Percentiles rank a stretch among this genome's conserved stretches.
Evolutionary conservation across 495 filamentous ascomycete genomes (phyloP).

Genomic region (Penicilliopsis zonata): DNA sequence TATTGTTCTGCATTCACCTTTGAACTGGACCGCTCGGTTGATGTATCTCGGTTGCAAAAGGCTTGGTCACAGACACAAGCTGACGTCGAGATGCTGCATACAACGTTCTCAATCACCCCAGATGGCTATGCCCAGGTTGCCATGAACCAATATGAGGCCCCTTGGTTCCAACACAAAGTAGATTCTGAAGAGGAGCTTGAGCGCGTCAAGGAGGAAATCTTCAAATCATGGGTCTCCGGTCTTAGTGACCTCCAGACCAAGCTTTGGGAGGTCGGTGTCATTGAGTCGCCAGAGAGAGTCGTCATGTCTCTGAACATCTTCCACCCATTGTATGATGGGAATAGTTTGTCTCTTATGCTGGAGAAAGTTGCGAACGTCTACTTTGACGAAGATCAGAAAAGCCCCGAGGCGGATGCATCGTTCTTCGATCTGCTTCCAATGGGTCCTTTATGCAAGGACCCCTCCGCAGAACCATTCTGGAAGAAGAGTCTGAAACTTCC

Average conservation of each 20-base stretch:
- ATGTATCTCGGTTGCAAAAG: constrained; percentile 25
- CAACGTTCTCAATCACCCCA: constrained; percentile 48
- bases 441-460: constrained; percentile 4
- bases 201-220: constrained; percentile 10
- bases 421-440: constrained; percentile 7
- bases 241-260: constrained; percentile 14
- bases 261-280: constrained; percentile 34
- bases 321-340: constrained; percentile 70
- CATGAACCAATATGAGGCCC: constrained; percentile 28
- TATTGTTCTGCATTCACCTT: constrained; percentile 67
- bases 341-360: constrained; percentile 50
- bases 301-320: constrained; percentile 56
- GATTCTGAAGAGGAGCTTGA: constrained; percentile 16
- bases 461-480: constrained; percentile 11
- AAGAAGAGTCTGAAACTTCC: neutral
- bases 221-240: constrained; percentile 28
- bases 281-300: constrained; percentile 13
- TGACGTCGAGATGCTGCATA: constrained; percentile 48
- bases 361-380: constrained; percentile 22
- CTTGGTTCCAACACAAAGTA: constrained; percentile 31
- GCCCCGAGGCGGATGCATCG: neutral
- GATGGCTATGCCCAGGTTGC: constrained; percentile 66
- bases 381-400: neutral
- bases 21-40: constrained; percentile 25
- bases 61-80: constrained; percentile 40